Base-by-base conservation (phyloP, 2,329 filamentous ascomycete genomes). In the Simplicillium aogashimaense region DNA sequence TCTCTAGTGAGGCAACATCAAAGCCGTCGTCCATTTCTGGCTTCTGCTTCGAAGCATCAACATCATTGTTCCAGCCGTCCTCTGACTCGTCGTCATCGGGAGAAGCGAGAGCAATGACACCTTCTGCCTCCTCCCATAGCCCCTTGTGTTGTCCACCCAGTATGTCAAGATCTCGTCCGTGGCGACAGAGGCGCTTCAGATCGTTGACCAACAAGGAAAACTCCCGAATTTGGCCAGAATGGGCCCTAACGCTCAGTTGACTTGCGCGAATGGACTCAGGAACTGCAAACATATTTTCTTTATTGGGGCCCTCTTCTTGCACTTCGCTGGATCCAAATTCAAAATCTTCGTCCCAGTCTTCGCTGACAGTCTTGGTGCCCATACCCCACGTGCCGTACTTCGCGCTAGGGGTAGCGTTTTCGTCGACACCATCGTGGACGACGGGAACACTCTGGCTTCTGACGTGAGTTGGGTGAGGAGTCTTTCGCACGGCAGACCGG, bases 321-420 rank as follows among this genome's bases (percentile, higher is more conserved):
- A 45, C 56, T 29, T 60, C 52, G 28, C 69, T 56, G 18, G 64
- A 66, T 8, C 72, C 72, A 54, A 90, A 89, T 44, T 90, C 84
- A 50, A 94, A 92, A 56, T 94, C 86, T 47, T 89, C 84, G 50
- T 90, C 86, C 86, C 86, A 94, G 53, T 92, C 86, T 56, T 94
- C 86, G 45, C 82, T 89, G 10, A 81, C 80, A 13, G 77, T 82
- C 58, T 89, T 89, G 46, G 77, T 81, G n/a, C 82, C 78, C 33
- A 87, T 64, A 3, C 83, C 84, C 85, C 85, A 90, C 1, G 85
- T 89, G 34, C 85, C 83, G 53, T 87, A 90, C 52, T 88, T 89
- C 39, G 72, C 65, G 2, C 63, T 73, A n/a, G 74, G 45, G 53
- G 59, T 67, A 58, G 64, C 83, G 53, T 58, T 59, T 53, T 59